phyloP scores from a whole-genome alignment of 164 flowering plant species.

The Sedum album region DNA sequence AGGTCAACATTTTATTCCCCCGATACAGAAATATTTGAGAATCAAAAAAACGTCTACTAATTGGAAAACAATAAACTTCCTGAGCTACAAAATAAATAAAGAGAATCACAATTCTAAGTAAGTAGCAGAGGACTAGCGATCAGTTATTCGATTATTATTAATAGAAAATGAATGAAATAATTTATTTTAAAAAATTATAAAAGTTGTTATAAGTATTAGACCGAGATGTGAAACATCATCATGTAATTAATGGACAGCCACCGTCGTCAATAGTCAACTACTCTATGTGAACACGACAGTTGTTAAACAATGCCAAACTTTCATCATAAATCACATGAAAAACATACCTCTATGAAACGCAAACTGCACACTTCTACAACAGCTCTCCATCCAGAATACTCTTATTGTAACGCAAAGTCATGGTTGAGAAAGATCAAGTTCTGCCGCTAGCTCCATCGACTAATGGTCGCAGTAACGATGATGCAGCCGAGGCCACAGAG shows the following conservation, averaged over 20 bases:
- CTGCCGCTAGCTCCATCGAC: constrained; percentile 35
- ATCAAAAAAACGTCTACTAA: no score
- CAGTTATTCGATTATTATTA: no score
- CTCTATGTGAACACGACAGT: constrained; percentile 1
- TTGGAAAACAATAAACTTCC: no score
- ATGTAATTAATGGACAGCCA: no score
- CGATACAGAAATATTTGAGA: neutral
- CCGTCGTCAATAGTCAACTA: neutral
- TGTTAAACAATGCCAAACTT: neutral
- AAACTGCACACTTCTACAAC: neutral
- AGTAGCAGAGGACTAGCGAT: no score
- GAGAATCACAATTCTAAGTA: no score
- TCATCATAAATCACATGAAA: neutral
- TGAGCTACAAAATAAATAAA: no score
- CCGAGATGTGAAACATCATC: no score
- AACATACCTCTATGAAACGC: neutral
- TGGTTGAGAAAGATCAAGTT: constrained; percentile 33
- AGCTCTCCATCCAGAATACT: neutral
- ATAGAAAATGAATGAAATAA: no score
- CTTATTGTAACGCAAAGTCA: constrained; percentile 10
- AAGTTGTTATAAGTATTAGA: no score
- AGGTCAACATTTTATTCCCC: neutral
- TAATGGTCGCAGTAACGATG: constrained; percentile 20
- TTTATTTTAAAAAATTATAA: no score
- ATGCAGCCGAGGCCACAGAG: neutral